Conservation (phyloP, 306 rosid genomes). For the Quercus cerris region DNA sequence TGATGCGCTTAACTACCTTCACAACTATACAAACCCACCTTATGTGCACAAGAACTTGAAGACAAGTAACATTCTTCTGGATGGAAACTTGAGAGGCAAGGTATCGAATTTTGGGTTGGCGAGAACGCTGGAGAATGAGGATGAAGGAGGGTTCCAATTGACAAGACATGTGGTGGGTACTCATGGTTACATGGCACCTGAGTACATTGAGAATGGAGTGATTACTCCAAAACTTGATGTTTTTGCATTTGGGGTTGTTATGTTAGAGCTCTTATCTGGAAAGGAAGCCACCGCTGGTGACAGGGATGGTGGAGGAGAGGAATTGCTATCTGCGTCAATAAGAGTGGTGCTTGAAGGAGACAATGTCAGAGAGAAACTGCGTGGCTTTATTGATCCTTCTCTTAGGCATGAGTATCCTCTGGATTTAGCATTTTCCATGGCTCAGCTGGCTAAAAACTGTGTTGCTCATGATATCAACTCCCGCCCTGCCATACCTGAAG, state of each 20-base stretch:
- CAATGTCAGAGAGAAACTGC: conserved; percentile 47
- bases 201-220: conserved; percentile 63
- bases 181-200: conserved; percentile 80
- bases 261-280: conserved; percentile 69
- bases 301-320: conserved; percentile 12
- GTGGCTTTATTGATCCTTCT: conserved; percentile 54
- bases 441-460: conserved; percentile 56
- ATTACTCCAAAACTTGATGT: conserved; percentile 71
- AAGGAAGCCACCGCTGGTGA: conserved; percentile 37
- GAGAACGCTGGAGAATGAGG: conserved; percentile 36
- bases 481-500: conserved; percentile 52
- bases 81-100: conserved; percentile 51
- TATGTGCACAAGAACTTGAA: conserved; percentile 64
- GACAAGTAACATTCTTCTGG: conserved; percentile 61
- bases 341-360: conserved; percentile 53
- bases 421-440: conserved; percentile 67
- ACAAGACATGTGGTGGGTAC: conserved; percentile 81
- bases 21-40: conserved; percentile 56
- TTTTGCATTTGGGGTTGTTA: conserved; percentile 67
- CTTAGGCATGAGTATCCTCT: conserved; percentile 48
- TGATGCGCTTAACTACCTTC: conserved; percentile 69
- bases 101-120: conserved; percentile 66
- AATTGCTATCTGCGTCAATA: conserved; percentile 25
- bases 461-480: conserved; percentile 46
- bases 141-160: conserved; percentile 40